Conservation (phyloP, 805 yeast genomes). For the Monosporozyma aquatica region DNA sequence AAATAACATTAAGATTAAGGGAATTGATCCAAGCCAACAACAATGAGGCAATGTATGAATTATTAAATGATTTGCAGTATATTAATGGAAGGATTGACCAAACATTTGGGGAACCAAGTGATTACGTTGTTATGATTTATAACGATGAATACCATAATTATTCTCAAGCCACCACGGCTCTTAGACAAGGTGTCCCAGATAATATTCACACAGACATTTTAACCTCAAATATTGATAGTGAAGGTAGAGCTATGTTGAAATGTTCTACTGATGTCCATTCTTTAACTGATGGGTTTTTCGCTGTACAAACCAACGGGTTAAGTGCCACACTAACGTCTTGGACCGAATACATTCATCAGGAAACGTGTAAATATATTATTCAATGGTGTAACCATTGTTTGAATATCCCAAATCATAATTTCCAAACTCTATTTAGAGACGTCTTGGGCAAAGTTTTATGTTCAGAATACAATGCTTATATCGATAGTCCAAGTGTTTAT, state of each 20-base stretch:
- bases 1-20: conserved; percentile 23
- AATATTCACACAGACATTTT: conserved; percentile 27
- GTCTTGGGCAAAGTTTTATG: conserved; percentile 40
- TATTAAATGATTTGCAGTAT: conserved; percentile 13
- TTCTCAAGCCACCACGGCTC: conserved; percentile 43
- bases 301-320: conserved; percentile 41
- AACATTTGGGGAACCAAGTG: conserved; percentile 13
- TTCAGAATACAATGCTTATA: conserved; percentile 14
- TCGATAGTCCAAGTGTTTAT: conserved; percentile 20
- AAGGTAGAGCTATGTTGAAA: conserved; percentile 43
- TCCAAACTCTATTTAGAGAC: conserved; percentile 34
- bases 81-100: conserved; percentile 4
- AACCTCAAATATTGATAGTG: conserved; percentile 38
- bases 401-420: conserved; percentile 30
- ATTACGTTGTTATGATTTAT: conserved; percentile 54
- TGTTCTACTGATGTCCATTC: conserved; percentile 26
- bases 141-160: conserved; percentile 69
- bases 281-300: conserved; percentile 30
- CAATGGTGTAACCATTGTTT: conserved; percentile 42
- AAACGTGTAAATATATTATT: conserved; percentile 37
- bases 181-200: conserved; percentile 34
- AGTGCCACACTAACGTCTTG: conserved; percentile 47
- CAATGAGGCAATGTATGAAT: conserved; percentile 13
- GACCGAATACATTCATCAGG: conserved; percentile 43
- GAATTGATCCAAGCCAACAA: conserved; percentile 22